Conservation (phyloP, 352 stramenopile species). For the Blastocystis sp. region DNA sequence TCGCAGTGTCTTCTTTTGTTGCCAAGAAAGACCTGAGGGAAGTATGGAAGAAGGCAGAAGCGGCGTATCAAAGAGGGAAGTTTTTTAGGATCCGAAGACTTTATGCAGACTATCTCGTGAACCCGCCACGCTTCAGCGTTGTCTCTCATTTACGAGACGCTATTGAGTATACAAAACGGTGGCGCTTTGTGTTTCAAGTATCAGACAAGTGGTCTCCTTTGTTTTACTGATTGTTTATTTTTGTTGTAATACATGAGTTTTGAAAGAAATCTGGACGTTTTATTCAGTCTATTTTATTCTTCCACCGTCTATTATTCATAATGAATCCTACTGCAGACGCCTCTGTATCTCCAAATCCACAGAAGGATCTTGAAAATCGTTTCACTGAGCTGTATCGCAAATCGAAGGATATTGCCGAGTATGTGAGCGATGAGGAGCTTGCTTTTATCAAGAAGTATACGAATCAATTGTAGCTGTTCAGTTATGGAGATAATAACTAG, state of each 20-base stretch:
- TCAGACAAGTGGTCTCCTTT: slow-evolving; percentile 37
- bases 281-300: too few relatives aligned
- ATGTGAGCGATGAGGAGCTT: not conserved
- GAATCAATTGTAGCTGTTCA: not conserved
- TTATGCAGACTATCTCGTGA: not conserved
- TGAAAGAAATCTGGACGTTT: too few relatives aligned
- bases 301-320: too few relatives aligned
- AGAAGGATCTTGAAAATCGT: too few relatives aligned
- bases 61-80: not conserved
- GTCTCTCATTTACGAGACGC: not conserved
- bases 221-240: not conserved
- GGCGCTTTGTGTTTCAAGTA: not conserved
- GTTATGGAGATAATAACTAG: not conserved
- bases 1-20: not conserved
- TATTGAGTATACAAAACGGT: not conserved
- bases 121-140: not conserved
- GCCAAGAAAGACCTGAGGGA: not conserved
- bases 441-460: not conserved
- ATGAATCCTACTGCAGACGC: too few relatives aligned
- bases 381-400: slow-evolving; percentile 37
- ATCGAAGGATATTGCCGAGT: not conserved
- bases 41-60: not conserved
- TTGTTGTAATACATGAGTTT: too few relatives aligned
- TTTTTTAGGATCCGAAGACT: not conserved
- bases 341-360: too few relatives aligned